Evolutionary conservation across 257 asterid genomes (phyloP).

Genomic region (Ajuga chamaepitys): DNA sequence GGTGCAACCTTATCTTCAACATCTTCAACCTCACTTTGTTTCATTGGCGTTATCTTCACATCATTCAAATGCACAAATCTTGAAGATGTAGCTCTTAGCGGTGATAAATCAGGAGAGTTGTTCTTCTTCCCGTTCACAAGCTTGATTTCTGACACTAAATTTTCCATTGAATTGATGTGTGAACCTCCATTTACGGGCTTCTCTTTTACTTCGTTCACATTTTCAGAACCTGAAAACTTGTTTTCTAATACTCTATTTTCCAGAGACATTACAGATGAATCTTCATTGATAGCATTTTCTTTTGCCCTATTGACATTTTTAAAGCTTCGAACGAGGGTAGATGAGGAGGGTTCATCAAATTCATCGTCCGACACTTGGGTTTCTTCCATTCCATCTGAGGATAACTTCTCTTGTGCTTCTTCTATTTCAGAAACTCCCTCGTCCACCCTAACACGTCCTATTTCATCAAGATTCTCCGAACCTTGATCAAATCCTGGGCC

Average conservation of each 20-base stretch:
- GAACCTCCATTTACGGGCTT: conserved; percentile 23
- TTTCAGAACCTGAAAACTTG: conserved; percentile 34
- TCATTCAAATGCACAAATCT: conserved; percentile 37
- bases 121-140: conserved; percentile 35
- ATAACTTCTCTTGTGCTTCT: conserved; percentile 40
- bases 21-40: conserved; percentile 46
- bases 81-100: conserved; percentile 48
- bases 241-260: conserved; percentile 27
- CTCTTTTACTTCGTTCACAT: conserved; percentile 38
- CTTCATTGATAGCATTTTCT: conserved; percentile 29
- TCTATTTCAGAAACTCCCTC: conserved; percentile 37
- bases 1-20: conserved; percentile 56
- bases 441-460: conserved; percentile 27
- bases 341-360: conserved; percentile 76
- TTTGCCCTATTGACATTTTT: conserved; percentile 52
- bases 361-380: conserved; percentile 82
- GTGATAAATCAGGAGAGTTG: conserved; percentile 71
- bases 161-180: conserved; percentile 29
- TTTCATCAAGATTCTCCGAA: conserved; percentile 25
- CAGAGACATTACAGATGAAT: conserved; percentile 20
- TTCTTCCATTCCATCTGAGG: conserved; percentile 44
- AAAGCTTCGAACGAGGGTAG: conserved; percentile 76
- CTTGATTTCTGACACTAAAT: conserved; percentile 34
- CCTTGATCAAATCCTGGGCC: conserved; percentile 24
- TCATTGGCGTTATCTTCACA: conserved; percentile 45